Evolutionary conservation across 768 basidiomycete species (phyloP), one percentile per base, ranked within the genome.

Genomic region (Chalciporus piperatus): DNA sequence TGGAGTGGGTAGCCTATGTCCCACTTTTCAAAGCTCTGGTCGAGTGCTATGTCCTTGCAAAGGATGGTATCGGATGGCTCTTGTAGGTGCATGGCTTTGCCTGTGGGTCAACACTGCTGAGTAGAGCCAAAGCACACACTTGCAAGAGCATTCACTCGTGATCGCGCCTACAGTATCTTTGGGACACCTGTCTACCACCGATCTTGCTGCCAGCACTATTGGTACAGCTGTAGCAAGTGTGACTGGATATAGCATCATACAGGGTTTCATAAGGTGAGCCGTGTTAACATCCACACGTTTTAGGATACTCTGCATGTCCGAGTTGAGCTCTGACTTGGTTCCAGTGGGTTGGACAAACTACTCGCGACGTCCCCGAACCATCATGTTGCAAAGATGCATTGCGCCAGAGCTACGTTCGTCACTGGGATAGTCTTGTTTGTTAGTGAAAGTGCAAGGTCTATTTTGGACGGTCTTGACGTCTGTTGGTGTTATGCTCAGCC

Each of bases 161-260:
- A 45, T 65, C 50, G 63, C 59, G 33, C 63, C 57, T 17, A 56
- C 40, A 65, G 9, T 82, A 32, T 74, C 72, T 4, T 70, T 80
- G 47, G 81, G 81, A 10, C 81, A 82, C 63, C 65, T 82, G 7
- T 78, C 78, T 1, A 80, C 80, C 0, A 74, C 68, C 0, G 74
- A 79, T 48, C 71, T 82, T 9, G 81, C 81, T 3, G 79, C 78
- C 0, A 71, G 76, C 6, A 74, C 73, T n/a, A 59, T 77, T 9
- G 73, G 67, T 2, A 73, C 63, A 35, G 68, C 75, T 55, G 71
- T 74, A 1, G 63, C 69, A 38, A 72, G 67, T 51, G 70, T 80
- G 5, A 74, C 77, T 3, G 73, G 71, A 4, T 76, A 72, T 48
- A 72, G 74, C 28, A 71, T 79, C 48, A 56, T 77, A 9, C 73